These are phyloP conservation scores for Endoconidiophora polonica DNA, from an alignment of 2,329 filamentous ascomycete species.

Conservation along the genomic window DNA sequence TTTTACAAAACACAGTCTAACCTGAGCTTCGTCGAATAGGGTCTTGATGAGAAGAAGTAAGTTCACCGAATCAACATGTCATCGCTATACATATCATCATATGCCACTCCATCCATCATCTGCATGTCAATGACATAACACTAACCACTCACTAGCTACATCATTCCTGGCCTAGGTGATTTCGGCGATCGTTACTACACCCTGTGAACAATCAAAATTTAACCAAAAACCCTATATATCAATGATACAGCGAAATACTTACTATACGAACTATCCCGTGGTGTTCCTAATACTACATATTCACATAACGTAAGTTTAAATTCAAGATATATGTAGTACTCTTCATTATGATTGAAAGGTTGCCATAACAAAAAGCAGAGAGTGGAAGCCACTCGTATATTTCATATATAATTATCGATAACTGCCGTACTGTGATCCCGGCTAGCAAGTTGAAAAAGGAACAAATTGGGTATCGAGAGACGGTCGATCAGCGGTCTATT, in stretches of 20 bases:
- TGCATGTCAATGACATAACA: background rate
- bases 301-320: too few species aligned
- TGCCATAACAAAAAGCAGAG: background rate
- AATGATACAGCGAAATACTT: background rate
- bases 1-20: background rate
- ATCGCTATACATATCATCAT: background rate
- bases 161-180: constrained; percentile 82
- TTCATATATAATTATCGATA: background rate
- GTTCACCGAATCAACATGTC: constrained; percentile 19
- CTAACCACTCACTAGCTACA: constrained; percentile 50
- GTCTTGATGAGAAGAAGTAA: constrained; percentile 95
- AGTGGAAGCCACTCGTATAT: background rate
- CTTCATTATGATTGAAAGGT: background rate
- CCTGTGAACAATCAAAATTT: background rate
- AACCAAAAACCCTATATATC: too few species aligned
- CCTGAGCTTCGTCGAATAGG: constrained; percentile 25
- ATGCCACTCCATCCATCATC: background rate
- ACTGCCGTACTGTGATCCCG: constrained; percentile 7
- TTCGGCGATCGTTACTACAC: constrained; percentile 96
- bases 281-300: too few species aligned
- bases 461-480: background rate
- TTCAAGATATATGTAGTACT: background rate
- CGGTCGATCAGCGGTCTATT: background rate
- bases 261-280: too few species aligned
- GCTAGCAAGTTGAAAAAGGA: background rate